These are phyloP conservation scores for Suillus weaverae DNA, from an alignment of 768 basidiomycete species.

Conservation along the genomic window DNA sequence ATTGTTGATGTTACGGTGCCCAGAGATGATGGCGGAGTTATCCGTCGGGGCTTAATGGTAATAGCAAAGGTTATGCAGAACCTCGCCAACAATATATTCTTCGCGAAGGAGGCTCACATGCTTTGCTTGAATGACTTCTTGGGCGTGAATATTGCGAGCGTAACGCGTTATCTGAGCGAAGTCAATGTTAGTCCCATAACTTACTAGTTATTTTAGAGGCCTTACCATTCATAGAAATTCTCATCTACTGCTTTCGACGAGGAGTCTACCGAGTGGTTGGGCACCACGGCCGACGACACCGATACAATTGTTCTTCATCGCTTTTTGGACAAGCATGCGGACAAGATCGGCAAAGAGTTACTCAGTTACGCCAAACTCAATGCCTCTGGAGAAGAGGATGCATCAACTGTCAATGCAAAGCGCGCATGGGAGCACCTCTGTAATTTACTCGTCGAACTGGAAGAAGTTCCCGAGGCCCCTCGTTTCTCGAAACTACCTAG, in stretches of 20 bases:
- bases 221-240: constrained; percentile 39
- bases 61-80: constrained; percentile 94
- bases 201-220: not conserved
- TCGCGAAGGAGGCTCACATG: constrained; percentile 90
- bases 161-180: constrained; percentile 77
- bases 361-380: constrained; percentile 60
- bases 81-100: constrained; percentile 91
- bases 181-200: constrained; percentile 52
- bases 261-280: constrained; percentile 68
- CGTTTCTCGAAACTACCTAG: constrained; percentile 50
- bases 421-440: constrained; percentile 85
- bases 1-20: constrained; percentile 81
- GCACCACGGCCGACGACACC: constrained; percentile 80
- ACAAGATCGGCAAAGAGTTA: constrained; percentile 85
- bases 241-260: constrained; percentile 49
- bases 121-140: constrained; percentile 76
- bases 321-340: constrained; percentile 81
- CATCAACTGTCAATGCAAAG: constrained; percentile 62
- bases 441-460: constrained; percentile 75
- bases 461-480: constrained; percentile 67
- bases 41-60: constrained; percentile 79
- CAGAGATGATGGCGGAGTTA: constrained; percentile 51
- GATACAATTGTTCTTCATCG: constrained; percentile 82
- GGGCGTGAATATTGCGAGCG: constrained; percentile 62
- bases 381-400: constrained; percentile 53